Percentiles rank a stretch among this genome's conserved stretches.
phyloP scores from a whole-genome alignment of 208 protist species.

The Wallacemonas sp. region DNA sequence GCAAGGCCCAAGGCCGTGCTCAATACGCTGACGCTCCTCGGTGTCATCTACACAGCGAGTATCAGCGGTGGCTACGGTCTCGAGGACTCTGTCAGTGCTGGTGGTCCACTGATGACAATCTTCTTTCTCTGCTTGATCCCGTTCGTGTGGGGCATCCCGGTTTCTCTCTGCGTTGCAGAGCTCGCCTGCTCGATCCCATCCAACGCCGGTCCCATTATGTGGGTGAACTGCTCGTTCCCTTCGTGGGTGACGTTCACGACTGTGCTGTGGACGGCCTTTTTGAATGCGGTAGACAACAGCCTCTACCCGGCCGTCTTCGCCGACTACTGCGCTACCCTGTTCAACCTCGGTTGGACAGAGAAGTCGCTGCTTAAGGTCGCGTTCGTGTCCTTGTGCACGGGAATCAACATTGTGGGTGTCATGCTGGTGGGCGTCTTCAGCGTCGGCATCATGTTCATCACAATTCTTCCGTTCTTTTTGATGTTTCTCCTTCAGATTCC shows the following conservation, averaged over 20 bases:
- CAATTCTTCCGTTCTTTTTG: constrained; percentile 85
- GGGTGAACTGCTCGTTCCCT: constrained; percentile 87
- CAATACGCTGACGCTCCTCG: constrained; percentile 81
- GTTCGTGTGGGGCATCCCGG: constrained; percentile 85
- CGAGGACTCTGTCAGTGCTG: constrained; percentile 85
- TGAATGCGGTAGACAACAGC: constrained; percentile 90
- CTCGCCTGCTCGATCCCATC: constrained; percentile 83
- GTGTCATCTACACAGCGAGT: constrained; percentile 87
- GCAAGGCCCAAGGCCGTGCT: constrained; percentile 69
- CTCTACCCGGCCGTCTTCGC: constrained; percentile 86
- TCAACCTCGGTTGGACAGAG: constrained; percentile 44
- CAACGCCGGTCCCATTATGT: constrained; percentile 90
- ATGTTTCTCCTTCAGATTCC: constrained; percentile 86
- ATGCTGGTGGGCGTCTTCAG: constrained; percentile 71
- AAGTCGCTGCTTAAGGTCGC: constrained; percentile 63
- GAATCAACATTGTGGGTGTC: constrained; percentile 81
- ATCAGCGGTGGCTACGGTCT: constrained; percentile 89
- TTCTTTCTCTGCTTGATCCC: constrained; percentile 83
- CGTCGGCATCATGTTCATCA: constrained; percentile 81
- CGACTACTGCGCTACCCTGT: constrained; percentile 78
- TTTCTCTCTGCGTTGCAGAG: constrained; percentile 87
- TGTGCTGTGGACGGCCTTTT: constrained; percentile 79
- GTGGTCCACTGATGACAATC: constrained; percentile 83
- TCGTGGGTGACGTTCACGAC: constrained; percentile 83
- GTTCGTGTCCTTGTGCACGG: constrained; percentile 64